These are phyloP conservation scores for Phytophthora fragariae DNA, from an alignment of 352 stramenopile species.

Conservation along the genomic window DNA sequence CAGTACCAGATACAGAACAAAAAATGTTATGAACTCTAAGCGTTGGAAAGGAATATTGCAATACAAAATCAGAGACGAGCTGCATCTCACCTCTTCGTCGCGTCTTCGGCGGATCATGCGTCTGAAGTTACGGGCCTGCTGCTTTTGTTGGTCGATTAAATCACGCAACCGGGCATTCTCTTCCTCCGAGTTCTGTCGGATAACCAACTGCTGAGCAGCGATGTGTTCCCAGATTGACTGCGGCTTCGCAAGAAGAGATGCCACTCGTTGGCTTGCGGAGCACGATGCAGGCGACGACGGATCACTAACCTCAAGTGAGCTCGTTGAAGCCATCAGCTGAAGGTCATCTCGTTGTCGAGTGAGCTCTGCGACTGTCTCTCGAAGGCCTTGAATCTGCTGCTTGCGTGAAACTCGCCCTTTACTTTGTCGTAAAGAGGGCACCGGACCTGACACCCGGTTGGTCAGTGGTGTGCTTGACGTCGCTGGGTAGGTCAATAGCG, in stretches of 20 bases:
- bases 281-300: not conserved
- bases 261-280: not conserved
- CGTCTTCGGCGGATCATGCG: conserved; percentile 9
- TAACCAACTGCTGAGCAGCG: conserved; percentile 1
- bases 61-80: too few relatives aligned
- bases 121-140: not conserved
- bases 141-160: not conserved
- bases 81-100: conserved; percentile 12
- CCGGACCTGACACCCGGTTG: too few relatives aligned
- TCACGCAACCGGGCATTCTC: conserved; percentile 12
- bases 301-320: not conserved
- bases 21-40: too few relatives aligned
- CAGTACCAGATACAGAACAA: too few relatives aligned
- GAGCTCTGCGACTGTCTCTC: conserved; percentile 3
- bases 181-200: not conserved
- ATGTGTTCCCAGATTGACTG: conserved; percentile 8
- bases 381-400: conserved; percentile 16
- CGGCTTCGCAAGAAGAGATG: not conserved
- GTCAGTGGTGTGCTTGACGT: too few relatives aligned
- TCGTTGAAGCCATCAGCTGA: not conserved
- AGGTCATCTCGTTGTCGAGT: not conserved
- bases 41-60: too few relatives aligned
- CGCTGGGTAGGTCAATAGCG: not conserved
- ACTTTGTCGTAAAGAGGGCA: not conserved
- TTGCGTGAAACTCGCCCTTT: conserved; percentile 12